Conservation (phyloP, 257 asterid genomes). For the Rehmannia glutinosa region DNA sequence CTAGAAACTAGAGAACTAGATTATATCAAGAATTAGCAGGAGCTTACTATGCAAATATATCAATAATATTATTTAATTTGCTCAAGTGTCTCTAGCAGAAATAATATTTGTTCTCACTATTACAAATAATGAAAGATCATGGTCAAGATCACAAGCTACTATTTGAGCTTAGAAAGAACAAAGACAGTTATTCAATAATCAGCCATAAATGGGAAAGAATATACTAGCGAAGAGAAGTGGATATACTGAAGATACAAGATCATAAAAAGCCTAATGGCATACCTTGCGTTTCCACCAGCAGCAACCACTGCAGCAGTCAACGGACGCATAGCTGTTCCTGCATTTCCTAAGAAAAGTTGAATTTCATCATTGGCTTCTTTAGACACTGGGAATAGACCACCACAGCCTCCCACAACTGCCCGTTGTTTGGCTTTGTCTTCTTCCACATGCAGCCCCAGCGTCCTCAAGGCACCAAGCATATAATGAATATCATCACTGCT, state of each 20-base stretch:
- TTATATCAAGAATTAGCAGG: constrained; percentile 1
- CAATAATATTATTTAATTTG: neutral
- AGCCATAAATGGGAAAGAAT: neutral
- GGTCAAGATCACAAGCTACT: constrained; percentile 1
- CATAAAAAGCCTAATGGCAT: neutral
- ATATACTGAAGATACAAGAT: neutral
- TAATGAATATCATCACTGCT: constrained; percentile 90
- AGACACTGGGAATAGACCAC: constrained; percentile 81
- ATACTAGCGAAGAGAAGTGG: neutral
- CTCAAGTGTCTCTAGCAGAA: neutral
- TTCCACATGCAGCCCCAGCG: constrained; percentile 83
- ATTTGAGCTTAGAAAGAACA: no score
- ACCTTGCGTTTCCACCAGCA: constrained; percentile 94
- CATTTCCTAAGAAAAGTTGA: constrained; percentile 95
- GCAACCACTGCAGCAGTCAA: constrained; percentile 94
- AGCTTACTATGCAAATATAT: neutral
- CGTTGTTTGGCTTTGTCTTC: constrained; percentile 66
- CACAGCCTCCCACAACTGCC: constrained; percentile 83
- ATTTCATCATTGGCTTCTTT: constrained; percentile 71
- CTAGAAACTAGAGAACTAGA: neutral
- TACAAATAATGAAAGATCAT: neutral
- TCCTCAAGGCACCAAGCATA: constrained; percentile 88
- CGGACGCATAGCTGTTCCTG: constrained; percentile 99
- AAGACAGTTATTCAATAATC: neutral
- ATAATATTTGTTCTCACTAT: neutral